phyloP scores from a whole-genome alignment of 805 yeast species.

The Hanseniaspora nectarophila region DNA sequence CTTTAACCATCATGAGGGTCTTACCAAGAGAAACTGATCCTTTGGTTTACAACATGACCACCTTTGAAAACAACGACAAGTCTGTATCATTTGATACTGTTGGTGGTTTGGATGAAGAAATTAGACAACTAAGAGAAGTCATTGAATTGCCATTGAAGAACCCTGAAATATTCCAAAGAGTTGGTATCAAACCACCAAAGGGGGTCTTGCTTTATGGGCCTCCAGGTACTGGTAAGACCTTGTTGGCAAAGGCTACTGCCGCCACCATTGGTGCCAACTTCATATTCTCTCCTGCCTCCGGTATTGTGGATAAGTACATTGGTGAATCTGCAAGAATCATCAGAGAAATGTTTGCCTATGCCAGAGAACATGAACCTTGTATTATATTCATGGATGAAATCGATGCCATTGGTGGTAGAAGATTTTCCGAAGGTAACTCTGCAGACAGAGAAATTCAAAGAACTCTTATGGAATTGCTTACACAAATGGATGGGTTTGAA shows the following conservation, averaged over 20 bases:
- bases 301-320: constrained; percentile 93
- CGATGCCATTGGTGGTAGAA: constrained; percentile 97
- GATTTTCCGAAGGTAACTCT: constrained; percentile 94
- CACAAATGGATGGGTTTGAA: constrained; percentile 98
- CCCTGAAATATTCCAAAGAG: constrained; percentile 89
- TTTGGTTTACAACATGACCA: constrained; percentile 92
- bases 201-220: constrained; percentile 96
- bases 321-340: constrained; percentile 95
- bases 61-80: constrained; percentile 94
- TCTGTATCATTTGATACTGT: constrained; percentile 66
- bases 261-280: constrained; percentile 97
- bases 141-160: constrained; percentile 93
- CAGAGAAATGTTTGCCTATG: constrained; percentile 96
- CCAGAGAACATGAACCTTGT: constrained; percentile 95
- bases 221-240: constrained; percentile 96
- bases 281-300: constrained; percentile 96
- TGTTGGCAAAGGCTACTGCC: constrained; percentile 94
- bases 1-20: constrained; percentile 92
- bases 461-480: constrained; percentile 89
- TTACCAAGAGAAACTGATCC: constrained; percentile 98
- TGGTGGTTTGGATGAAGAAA: constrained; percentile 93
- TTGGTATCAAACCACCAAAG: constrained; percentile 97
- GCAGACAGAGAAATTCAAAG: constrained; percentile 98
- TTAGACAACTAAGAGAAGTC: constrained; percentile 91
- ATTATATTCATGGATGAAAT: constrained; percentile 97